Evolutionary conservation across 306 rosid genomes (phyloP).

Genomic region (Mucuna pruriens): DNA sequence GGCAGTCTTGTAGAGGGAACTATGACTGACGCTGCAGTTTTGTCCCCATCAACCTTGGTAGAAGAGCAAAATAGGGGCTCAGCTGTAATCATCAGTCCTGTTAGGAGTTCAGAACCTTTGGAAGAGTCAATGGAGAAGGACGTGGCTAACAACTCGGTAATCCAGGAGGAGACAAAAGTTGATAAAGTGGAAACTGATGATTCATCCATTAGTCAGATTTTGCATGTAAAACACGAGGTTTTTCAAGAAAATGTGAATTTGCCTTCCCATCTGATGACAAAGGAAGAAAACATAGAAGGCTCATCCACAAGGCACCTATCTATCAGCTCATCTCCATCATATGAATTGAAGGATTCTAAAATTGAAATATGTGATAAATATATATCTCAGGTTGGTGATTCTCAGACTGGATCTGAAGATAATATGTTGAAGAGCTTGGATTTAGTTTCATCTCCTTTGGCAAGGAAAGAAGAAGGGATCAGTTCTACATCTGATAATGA

Average conservation of each 20-base stretch:
- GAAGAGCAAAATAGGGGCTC: slow-evolving; percentile 32
- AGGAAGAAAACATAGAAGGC: slow-evolving; percentile 25
- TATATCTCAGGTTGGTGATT: slow-evolving; percentile 9
- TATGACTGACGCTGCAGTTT: slow-evolving; percentile 36
- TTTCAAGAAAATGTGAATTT: slow-evolving; percentile 22
- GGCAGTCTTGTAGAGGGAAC: slow-evolving; percentile 25
- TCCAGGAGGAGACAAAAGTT: slow-evolving; percentile 41
- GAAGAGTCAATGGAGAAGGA: slow-evolving; percentile 35
- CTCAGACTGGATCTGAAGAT: slow-evolving; percentile 25
- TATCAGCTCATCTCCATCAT: slow-evolving; percentile 5
- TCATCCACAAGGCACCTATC: neutral
- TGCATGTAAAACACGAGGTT: neutral
- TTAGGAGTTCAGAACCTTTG: slow-evolving; percentile 22
- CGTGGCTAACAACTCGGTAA: slow-evolving; percentile 9
- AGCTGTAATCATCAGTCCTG: slow-evolving; percentile 9
- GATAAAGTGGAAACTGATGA: slow-evolving; percentile 31
- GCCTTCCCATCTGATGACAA: slow-evolving; percentile 1
- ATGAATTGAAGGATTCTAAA: slow-evolving; percentile 28
- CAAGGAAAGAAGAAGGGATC: slow-evolving; percentile 22
- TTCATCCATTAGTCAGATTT: slow-evolving; percentile 33
- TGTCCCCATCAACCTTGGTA: slow-evolving; percentile 18
- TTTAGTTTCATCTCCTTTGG: slow-evolving; percentile 32
- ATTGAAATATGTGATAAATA: neutral
- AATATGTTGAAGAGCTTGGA: neutral
- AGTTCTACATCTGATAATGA: slow-evolving; percentile 20